Evolutionary conservation across 768 basidiomycete species (phyloP).

Genomic region (Russula sp.): DNA sequence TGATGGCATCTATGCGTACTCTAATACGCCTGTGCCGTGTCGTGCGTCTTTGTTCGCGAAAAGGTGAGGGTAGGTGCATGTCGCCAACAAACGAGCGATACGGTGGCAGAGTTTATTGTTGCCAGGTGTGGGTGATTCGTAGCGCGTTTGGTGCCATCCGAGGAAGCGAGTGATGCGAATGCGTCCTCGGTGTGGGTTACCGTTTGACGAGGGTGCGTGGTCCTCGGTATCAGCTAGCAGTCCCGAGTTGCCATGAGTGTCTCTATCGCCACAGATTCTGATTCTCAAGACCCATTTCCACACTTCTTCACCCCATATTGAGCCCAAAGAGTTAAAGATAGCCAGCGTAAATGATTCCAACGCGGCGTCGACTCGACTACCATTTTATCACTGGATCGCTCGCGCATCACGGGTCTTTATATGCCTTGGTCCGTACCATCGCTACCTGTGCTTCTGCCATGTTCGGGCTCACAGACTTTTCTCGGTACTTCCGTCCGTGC

Average conservation of each 20-base stretch:
- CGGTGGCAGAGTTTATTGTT: not conserved
- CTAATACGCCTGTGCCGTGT: not conserved
- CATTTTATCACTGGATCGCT: slow-evolving; percentile 1
- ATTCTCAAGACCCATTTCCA: not conserved
- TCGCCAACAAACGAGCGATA: not conserved
- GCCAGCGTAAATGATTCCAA: slow-evolving; percentile 3
- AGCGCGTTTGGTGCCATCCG: not conserved
- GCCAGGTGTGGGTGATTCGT: not conserved
- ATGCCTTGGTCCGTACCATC: not conserved
- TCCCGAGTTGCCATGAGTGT: no score
- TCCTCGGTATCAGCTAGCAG: no score
- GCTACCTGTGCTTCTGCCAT: not conserved
- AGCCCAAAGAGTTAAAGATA: slow-evolving; percentile 10
- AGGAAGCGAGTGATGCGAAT: not conserved
- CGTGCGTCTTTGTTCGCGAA: not conserved
- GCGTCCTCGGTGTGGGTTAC: no score
- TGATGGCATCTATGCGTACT: no score
- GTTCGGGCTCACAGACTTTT: not conserved
- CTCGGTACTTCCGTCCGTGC: not conserved
- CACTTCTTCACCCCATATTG: not conserved
- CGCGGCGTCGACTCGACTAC: not conserved
- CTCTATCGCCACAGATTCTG: no score
- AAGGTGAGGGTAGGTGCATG: not conserved
- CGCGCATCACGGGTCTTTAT: not conserved
- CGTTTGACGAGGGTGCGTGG: no score